phyloP scores from a whole-genome alignment of 768 basidiomycete genomes.

The Suillus fuscotomentosus region DNA sequence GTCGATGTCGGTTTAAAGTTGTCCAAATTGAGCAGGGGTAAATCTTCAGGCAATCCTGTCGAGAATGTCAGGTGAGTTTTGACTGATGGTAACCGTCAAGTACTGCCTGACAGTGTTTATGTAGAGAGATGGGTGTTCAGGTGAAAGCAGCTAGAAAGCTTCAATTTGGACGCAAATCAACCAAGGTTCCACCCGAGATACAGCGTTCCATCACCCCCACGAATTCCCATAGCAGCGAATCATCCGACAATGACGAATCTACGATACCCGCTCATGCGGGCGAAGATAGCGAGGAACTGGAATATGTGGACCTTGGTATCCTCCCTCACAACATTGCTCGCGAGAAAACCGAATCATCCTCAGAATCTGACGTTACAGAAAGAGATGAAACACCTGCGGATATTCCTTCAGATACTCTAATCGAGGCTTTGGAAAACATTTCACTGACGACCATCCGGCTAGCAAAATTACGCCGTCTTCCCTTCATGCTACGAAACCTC shows the following conservation, averaged over 20 bases:
- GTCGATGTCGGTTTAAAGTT: neutral
- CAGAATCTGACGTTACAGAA: slow-evolving; percentile 8
- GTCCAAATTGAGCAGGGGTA: neutral
- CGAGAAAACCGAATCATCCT: neutral
- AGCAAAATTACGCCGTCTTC: slow-evolving; percentile 41
- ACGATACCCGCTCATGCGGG: neutral
- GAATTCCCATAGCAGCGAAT: neutral
- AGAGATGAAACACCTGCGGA: slow-evolving; percentile 13
- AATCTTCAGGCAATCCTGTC: neutral
- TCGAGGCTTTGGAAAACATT: slow-evolving; percentile 34
- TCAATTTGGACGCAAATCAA: slow-evolving; percentile 17
- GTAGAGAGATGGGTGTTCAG: neutral
- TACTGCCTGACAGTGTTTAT: neutral
- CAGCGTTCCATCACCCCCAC: neutral
- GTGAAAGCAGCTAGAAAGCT: slow-evolving; percentile 17
- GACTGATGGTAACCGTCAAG: neutral
- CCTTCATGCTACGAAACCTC: slow-evolving; percentile 57
- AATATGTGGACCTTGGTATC: neutral
- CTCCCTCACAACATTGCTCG: neutral
- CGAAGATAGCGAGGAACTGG: slow-evolving; percentile 3
- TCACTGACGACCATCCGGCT: slow-evolving; percentile 33
- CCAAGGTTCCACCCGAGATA: neutral
- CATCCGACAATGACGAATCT: neutral
- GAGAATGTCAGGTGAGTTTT: neutral
- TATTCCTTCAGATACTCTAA: slow-evolving; percentile 33